Evolutionary conservation across 306 rosid species (phyloP).

Genomic region (Quercus aquifolioides): DNA sequence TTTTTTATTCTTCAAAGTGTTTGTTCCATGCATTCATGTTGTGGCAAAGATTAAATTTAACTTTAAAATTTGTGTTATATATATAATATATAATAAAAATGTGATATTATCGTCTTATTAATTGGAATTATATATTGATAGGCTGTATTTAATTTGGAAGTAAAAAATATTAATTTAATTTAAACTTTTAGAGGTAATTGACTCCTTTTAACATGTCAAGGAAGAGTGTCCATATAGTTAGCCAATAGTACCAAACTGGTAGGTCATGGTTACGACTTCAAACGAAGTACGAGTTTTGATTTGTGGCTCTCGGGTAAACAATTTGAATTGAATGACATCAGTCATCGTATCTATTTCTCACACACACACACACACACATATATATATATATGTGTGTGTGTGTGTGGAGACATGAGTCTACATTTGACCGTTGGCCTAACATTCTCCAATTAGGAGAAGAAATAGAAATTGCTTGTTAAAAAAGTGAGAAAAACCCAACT

Average conservation of each 20-base stretch:
- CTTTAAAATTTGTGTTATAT: too few relatives aligned
- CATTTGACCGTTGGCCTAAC: constrained; percentile 78
- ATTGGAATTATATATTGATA: too few relatives aligned
- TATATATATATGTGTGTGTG: constrained; percentile 5
- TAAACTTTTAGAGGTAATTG: too few relatives aligned
- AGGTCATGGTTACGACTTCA: neutral
- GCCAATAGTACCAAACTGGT: neutral
- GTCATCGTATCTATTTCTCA: neutral
- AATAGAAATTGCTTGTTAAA: constrained; percentile 43
- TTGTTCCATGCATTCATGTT: too few relatives aligned
- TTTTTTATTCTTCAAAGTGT: too few relatives aligned
- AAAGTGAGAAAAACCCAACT: constrained; percentile 35
- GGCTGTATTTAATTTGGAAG: too few relatives aligned
- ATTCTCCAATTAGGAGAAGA: constrained; percentile 21
- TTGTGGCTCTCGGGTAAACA: neutral
- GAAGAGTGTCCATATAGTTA: neutral
- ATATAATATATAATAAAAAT: too few relatives aligned
- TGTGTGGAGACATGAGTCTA: constrained; percentile 10
- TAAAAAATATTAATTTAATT: too few relatives aligned
- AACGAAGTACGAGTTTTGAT: neutral
- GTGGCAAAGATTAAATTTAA: too few relatives aligned
- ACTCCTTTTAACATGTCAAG: neutral
- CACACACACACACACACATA: neutral
- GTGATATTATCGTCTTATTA: too few relatives aligned
- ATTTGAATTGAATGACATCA: neutral